phyloP scores from a whole-genome alignment of 345 rosid genomes.

The Brassica incana region DNA sequence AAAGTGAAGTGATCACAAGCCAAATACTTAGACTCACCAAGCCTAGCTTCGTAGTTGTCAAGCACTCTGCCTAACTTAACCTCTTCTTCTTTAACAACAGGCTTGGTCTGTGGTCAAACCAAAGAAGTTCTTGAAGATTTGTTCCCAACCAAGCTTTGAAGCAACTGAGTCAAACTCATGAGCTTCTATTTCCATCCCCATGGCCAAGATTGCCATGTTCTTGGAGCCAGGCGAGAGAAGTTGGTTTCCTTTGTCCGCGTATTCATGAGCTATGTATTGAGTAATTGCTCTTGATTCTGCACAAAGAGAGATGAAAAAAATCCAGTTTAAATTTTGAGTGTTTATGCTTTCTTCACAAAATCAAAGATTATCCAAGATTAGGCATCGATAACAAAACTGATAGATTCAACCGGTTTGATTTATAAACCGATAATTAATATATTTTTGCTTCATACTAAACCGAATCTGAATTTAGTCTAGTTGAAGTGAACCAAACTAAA shows the following conservation, averaged over 20 bases:
- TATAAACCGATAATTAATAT: neutral
- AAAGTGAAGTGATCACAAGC: slow-evolving; percentile 40
- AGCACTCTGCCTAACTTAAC: slow-evolving; percentile 42
- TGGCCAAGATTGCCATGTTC: slow-evolving; percentile 18
- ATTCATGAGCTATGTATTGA: slow-evolving; percentile 37
- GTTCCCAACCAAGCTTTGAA: slow-evolving; percentile 37
- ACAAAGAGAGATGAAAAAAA: neutral
- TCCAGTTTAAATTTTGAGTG: neutral
- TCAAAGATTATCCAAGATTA: neutral
- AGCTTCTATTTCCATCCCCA: slow-evolving; percentile 51
- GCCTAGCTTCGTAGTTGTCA: slow-evolving; percentile 57
- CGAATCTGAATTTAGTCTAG: no score
- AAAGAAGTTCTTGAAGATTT: slow-evolving; percentile 1
- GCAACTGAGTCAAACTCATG: slow-evolving; percentile 48
- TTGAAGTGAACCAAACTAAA: neutral
- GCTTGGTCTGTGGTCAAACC: slow-evolving; percentile 33
- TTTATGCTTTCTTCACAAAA: slow-evolving; percentile 2
- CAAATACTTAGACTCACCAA: slow-evolving; percentile 34
- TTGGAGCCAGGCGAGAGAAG: slow-evolving; percentile 31
- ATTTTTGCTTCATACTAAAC: neutral
- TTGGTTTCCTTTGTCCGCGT: slow-evolving; percentile 37
- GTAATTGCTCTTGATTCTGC: slow-evolving; percentile 48
- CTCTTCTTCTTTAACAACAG: slow-evolving; percentile 30
- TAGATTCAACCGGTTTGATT: neutral
- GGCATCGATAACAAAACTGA: neutral